Evolutionary conservation across 495 filamentous ascomycete species (phyloP).

Genomic region (Alectoria sarmentosa): DNA sequence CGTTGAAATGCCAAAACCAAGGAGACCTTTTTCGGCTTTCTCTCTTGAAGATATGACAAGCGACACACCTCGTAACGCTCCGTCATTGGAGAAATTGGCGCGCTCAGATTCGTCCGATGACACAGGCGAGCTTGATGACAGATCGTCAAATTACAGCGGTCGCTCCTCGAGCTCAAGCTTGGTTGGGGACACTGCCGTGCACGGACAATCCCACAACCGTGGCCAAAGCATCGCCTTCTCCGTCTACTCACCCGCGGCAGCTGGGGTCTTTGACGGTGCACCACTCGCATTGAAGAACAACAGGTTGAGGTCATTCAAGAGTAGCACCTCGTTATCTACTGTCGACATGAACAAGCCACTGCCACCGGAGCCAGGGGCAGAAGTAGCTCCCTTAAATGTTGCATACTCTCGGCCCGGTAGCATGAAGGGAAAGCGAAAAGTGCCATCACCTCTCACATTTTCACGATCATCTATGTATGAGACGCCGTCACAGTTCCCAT

Average conservation of each 20-base stretch:
- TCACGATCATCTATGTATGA: conserved; percentile 22
- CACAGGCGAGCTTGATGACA: conserved; percentile 26
- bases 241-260: conserved; percentile 33
- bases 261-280: conserved; percentile 39
- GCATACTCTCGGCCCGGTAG: conserved; percentile 23
- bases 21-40: conserved; percentile 27
- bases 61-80: conserved; percentile 16
- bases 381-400: conserved; percentile 29
- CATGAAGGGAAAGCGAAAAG: conserved; percentile 25
- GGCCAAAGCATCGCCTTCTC: conserved; percentile 31
- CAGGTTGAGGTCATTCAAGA: conserved; percentile 22
- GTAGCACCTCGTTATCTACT: conserved; percentile 20
- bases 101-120: conserved; percentile 28
- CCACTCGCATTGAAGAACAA: conserved; percentile 18
- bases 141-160: conserved; percentile 28
- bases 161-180: conserved; percentile 30
- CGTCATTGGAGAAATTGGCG: conserved; percentile 14
- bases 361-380: conserved; percentile 37
- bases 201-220: conserved; percentile 7
- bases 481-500: conserved; percentile 11
- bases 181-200: conserved; percentile 18
- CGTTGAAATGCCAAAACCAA: conserved; percentile 31
- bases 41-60: conserved; percentile 28
- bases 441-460: conserved; percentile 26
- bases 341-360: conserved; percentile 40